phyloP scores from a whole-genome alignment of 2,329 filamentous ascomycete genomes.

The Magnaporthales sp. region DNA sequence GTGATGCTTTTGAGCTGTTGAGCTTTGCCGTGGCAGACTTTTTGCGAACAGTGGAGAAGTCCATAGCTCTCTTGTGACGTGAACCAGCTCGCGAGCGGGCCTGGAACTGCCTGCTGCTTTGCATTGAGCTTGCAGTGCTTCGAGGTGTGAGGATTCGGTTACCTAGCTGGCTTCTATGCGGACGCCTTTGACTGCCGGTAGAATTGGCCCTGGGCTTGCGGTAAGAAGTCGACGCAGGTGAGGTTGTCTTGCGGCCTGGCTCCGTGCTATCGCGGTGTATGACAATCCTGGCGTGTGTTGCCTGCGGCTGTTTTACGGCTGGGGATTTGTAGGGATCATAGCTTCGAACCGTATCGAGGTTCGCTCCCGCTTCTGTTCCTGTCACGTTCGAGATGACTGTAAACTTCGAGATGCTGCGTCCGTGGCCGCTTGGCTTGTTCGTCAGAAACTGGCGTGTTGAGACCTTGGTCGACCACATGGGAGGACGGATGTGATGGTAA shows the following conservation, averaged over 20 bases:
- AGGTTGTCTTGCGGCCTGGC: neutral
- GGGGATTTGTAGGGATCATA: slow-evolving; percentile 82
- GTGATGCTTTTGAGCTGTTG: slow-evolving; percentile 6
- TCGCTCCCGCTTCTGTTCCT: slow-evolving; percentile 29
- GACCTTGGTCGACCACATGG: slow-evolving; percentile 48
- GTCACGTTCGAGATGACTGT: slow-evolving; percentile 56
- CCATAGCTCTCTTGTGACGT: slow-evolving; percentile 42
- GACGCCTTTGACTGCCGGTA: slow-evolving; percentile 12
- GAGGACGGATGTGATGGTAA: slow-evolving; percentile 68
- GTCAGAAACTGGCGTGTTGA: slow-evolving; percentile 52
- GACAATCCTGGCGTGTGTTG: slow-evolving; percentile 57
- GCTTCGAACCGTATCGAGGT: slow-evolving; percentile 46
- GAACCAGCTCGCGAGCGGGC: slow-evolving; percentile 32
- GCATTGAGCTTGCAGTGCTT: slow-evolving; percentile 40
- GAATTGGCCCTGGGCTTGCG: neutral
- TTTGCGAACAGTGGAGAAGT: slow-evolving; percentile 34
- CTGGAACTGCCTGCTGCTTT: slow-evolving; percentile 33
- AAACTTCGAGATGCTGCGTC: slow-evolving; percentile 49
- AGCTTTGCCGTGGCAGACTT: slow-evolving; percentile 3
- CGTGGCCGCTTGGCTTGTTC: slow-evolving; percentile 35
- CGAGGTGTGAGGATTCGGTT: slow-evolving; percentile 23
- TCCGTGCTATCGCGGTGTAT: slow-evolving; percentile 47
- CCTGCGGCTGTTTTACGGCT: slow-evolving; percentile 36
- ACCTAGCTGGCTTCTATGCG: slow-evolving; percentile 18
- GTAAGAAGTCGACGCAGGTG: neutral